phyloP scores from a whole-genome alignment of 179 eudicot species.

The Spinacia oleracea region DNA sequence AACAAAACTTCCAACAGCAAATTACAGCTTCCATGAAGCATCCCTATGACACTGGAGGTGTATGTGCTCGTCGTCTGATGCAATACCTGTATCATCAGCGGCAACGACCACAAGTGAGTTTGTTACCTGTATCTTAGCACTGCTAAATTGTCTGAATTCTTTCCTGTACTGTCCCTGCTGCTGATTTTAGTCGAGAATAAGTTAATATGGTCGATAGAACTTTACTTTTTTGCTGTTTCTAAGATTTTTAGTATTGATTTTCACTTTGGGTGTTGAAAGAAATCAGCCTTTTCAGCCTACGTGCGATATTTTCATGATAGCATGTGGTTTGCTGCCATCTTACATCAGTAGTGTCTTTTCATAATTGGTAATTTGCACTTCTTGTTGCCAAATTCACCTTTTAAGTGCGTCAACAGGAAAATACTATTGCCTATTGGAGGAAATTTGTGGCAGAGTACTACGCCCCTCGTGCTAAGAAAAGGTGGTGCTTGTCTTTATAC shows the following conservation, averaged over 20 bases:
- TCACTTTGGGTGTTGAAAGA: not conserved
- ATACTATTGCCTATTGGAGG: slow-evolving; percentile 84
- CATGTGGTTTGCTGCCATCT: not conserved
- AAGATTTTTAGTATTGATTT: not conserved
- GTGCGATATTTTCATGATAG: not conserved
- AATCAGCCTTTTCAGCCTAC: not conserved
- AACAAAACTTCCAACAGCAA: slow-evolving; percentile 67
- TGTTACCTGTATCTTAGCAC: slow-evolving; percentile 2
- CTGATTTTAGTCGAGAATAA: not conserved
- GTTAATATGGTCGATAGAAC: not conserved
- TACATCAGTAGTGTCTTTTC: not conserved
- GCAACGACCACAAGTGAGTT: slow-evolving; percentile 81
- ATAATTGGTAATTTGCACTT: not conserved
- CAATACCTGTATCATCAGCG: slow-evolving; percentile 86
- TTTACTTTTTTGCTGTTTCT: not conserved
- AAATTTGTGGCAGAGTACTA: slow-evolving; percentile 89
- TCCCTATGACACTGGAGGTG: slow-evolving; percentile 75
- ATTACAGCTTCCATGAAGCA: slow-evolving; percentile 52
- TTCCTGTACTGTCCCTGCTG: not conserved
- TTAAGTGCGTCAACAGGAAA: slow-evolving; percentile 52
- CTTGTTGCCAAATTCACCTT: slow-evolving; percentile 9
- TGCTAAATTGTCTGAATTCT: not conserved
- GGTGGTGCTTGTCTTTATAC: slow-evolving; percentile 91
- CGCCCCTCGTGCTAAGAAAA: slow-evolving; percentile 92
- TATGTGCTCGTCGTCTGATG: slow-evolving; percentile 88